phyloP scores from a whole-genome alignment of 2,329 filamentous ascomycete species.

The Helotiales sp. region DNA sequence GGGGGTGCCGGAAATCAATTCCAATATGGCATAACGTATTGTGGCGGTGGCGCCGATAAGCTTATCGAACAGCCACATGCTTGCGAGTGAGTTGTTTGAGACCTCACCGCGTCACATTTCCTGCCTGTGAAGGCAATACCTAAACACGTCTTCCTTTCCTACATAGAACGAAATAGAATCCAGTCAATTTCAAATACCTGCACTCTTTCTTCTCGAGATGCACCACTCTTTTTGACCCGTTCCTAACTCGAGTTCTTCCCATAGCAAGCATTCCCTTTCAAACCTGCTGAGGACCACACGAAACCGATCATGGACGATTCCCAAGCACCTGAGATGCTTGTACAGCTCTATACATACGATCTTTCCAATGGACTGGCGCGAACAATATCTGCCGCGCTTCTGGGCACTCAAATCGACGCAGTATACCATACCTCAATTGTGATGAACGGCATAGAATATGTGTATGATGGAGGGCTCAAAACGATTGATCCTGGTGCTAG shows the following conservation, averaged over 20 bases:
- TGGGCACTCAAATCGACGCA: slow-evolving; percentile 78
- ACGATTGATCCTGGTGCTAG: slow-evolving; percentile 78
- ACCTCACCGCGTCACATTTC: slow-evolving; percentile 14
- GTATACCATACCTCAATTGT: slow-evolving; percentile 95
- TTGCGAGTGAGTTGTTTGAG: too few species aligned
- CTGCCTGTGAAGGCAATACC: slow-evolving; percentile 8
- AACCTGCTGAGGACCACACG: background rate
- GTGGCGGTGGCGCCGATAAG: background rate
- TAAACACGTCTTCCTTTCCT: background rate
- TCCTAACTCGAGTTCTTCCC: background rate
- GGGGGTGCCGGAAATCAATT: background rate
- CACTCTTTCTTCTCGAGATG: slow-evolving; percentile 3
- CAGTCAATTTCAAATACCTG: slow-evolving; percentile 3
- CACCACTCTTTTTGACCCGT: background rate
- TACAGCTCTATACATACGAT: slow-evolving; percentile 78
- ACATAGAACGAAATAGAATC: slow-evolving; percentile 22
- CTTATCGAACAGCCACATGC: background rate
- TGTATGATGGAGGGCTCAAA: slow-evolving; percentile 87
- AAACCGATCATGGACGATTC: background rate
- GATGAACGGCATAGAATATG: slow-evolving; percentile 80
- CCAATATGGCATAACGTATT: background rate
- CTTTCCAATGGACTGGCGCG: slow-evolving; percentile 59
- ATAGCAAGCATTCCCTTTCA: background rate
- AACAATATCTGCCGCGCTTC: slow-evolving; percentile 51
- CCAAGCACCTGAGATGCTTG: slow-evolving; percentile 56